Evolutionary conservation across 768 basidiomycete genomes (phyloP).

Genomic region (Lactarius trivialis): DNA sequence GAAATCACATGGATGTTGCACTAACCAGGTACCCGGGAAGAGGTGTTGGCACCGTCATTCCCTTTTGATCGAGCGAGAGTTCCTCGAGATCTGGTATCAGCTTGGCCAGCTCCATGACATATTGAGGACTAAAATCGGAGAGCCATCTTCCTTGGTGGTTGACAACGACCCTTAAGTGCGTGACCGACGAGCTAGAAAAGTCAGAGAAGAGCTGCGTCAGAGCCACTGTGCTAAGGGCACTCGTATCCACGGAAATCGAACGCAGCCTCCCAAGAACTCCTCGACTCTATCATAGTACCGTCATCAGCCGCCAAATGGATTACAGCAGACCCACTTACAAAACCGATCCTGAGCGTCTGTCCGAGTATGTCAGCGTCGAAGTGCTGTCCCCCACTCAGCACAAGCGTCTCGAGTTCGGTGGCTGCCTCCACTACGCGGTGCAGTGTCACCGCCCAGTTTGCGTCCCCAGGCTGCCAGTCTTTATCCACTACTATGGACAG

Average conservation of each 20-base stretch:
- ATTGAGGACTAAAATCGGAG: slow-evolving; percentile 8
- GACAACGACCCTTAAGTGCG: slow-evolving; percentile 13
- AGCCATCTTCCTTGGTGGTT: slow-evolving; percentile 9
- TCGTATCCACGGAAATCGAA: slow-evolving; percentile 5
- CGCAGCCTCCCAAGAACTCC: slow-evolving; percentile 10
- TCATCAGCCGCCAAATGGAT: background rate
- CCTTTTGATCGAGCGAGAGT: slow-evolving; percentile 14
- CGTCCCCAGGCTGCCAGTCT: background rate
- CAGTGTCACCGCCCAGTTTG: slow-evolving; percentile 1
- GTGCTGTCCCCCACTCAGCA: background rate
- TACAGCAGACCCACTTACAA: background rate
- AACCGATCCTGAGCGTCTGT: background rate
- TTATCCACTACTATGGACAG: background rate
- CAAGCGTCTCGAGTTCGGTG: slow-evolving; percentile 10
- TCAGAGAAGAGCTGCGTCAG: slow-evolving; percentile 9
- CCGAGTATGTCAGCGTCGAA: slow-evolving; percentile 7
- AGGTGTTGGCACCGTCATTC: background rate
- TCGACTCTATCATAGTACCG: background rate
- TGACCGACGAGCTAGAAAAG: slow-evolving; percentile 10
- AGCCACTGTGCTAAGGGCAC: background rate
- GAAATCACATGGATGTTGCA: background rate
- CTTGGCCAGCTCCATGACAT: slow-evolving; percentile 2
- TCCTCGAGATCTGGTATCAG: slow-evolving; percentile 12
- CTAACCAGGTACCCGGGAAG: slow-evolving; percentile 13
- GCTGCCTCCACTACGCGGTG: slow-evolving; percentile 1